Evolutionary conservation across 1,284 basidiomycete species (phyloP).

Genomic region (Athelia psychrophila): DNA sequence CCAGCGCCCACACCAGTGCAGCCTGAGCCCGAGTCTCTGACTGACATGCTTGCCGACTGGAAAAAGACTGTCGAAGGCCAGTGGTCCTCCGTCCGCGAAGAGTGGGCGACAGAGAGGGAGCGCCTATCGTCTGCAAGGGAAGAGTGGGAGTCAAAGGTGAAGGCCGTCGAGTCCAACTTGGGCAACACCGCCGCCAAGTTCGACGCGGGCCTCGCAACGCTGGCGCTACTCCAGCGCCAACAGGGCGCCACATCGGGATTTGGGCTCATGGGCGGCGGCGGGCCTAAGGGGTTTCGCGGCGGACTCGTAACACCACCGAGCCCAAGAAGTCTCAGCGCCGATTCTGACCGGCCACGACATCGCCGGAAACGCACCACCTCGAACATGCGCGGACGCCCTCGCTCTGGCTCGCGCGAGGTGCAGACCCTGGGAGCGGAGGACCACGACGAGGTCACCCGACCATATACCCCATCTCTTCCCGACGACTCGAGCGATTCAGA

Average conservation of each 20-base stretch:
- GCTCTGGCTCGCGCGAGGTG: neutral
- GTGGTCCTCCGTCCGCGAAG: conserved; percentile 61
- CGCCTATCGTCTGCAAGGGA: conserved; percentile 71
- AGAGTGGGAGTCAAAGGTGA: conserved; percentile 72
- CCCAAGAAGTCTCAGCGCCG: conserved; percentile 64
- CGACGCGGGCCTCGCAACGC: conserved; percentile 43
- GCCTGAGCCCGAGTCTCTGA: conserved; percentile 42
- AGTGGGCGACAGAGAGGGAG: conserved; percentile 82
- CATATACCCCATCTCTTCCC: neutral
- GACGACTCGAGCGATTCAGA: neutral
- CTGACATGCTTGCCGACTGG: conserved; percentile 58
- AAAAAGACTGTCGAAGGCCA: conserved; percentile 73
- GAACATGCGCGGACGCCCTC: neutral
- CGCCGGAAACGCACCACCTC: conserved; percentile 18
- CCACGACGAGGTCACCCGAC: neutral
- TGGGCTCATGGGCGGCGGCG: conserved; percentile 41
- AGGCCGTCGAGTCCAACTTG: conserved; percentile 40
- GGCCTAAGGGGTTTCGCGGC: conserved; percentile 23
- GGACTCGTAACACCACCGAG: conserved; percentile 73
- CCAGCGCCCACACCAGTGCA: neutral
- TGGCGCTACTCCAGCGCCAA: conserved; percentile 34
- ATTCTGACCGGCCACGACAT: conserved; percentile 41
- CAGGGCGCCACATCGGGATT: conserved; percentile 18
- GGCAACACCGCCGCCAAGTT: conserved; percentile 36
- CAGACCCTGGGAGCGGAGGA: neutral